A percentile compares a stretch with the other conserved stretches of the same genome.
Conservation (phyloP, 371 early-diverging fungal genomes). For the Mortierella sp. region DNA sequence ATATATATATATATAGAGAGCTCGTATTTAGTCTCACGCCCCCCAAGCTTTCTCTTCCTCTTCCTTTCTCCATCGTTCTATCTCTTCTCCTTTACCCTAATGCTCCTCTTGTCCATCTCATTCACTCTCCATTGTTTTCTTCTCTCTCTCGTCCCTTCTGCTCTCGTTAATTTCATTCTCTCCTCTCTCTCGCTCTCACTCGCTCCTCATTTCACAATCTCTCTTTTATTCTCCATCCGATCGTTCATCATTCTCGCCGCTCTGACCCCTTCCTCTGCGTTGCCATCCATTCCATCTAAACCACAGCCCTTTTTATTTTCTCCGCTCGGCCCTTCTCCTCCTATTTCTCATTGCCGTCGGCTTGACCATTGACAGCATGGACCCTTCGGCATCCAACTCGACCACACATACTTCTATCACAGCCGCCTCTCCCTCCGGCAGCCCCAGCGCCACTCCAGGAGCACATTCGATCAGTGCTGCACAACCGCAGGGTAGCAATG, state of each 20-base stretch:
- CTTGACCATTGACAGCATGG: too few species aligned
- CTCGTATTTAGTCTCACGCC: not conserved
- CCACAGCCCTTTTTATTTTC: too few species aligned
- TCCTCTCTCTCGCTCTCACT: constrained; percentile 1
- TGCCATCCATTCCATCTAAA: too few species aligned
- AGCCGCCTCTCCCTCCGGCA: not conserved
- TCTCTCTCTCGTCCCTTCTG: not conserved
- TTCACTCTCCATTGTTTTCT: not conserved
- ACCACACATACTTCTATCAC: not conserved
- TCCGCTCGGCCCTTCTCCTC: not conserved
- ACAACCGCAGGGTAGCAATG: constrained; percentile 6
- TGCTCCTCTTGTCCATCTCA: not conserved
- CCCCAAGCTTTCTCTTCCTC: too few species aligned
- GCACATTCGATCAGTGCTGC: constrained; percentile 28
- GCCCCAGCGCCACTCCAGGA: constrained; percentile 3
- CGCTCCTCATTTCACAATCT: not conserved
- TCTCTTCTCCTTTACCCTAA: not conserved
- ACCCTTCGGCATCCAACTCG: too few species aligned
- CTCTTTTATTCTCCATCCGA: too few species aligned
- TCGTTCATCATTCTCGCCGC: too few species aligned
- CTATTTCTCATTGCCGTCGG: not conserved
- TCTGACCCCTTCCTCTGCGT: too few species aligned
- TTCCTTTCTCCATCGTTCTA: too few species aligned
- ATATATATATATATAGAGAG: too few species aligned
- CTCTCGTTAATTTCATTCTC: not conserved